Evolutionary conservation across 2,329 filamentous ascomycete genomes (phyloP), one percentile per base, ranked within the genome.

Genomic region (Trichoderma pleuroti): DNA sequence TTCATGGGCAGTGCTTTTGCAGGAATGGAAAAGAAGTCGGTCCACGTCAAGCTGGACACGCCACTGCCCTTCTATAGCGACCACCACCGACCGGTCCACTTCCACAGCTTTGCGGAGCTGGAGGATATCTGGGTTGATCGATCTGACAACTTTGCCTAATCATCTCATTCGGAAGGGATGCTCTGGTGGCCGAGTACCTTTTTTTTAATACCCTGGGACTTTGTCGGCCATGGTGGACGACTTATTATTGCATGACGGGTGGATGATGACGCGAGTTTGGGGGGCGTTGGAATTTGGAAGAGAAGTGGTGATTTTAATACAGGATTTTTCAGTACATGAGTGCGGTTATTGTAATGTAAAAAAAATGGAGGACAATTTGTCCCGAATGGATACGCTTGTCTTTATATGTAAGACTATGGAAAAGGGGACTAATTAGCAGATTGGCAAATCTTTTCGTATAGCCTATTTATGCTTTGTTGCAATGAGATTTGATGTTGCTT

Each of bases 111-210:
- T 83, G 93, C 94, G 1, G 95, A 99, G 84, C 82, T 99, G 79
- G 96, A 99, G 83, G 95, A 99, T 81, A 92, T 97, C 54, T 97
- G 94, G 89, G 94, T 98, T 60, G 96, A 99, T 81, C 87, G 94
- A 77, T 89, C 89, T 74, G 95, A 99, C 84, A 95, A 94, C 80
- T 97, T 99, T 84, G 95, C 93, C 76, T 98, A 87, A 86, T 70
- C 39, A n/a, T 8, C 10, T 30, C 21, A 11, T 46, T 26, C 46
- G 24, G 32, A 42, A 26, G 56, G 32, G 24, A 26, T 42, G 24
- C 16, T 24, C 9, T 32, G 26, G 32, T 34, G 16, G 42, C 7
- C 18, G 46, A 56, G 42, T 7, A 21, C 56, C 65, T 24, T 12
- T 59, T 59, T 30, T 59, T 39, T 36, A 60, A 68, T 62, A 63